Conservation (phyloP, 257 asterid species). For the Misopates orontium region DNA sequence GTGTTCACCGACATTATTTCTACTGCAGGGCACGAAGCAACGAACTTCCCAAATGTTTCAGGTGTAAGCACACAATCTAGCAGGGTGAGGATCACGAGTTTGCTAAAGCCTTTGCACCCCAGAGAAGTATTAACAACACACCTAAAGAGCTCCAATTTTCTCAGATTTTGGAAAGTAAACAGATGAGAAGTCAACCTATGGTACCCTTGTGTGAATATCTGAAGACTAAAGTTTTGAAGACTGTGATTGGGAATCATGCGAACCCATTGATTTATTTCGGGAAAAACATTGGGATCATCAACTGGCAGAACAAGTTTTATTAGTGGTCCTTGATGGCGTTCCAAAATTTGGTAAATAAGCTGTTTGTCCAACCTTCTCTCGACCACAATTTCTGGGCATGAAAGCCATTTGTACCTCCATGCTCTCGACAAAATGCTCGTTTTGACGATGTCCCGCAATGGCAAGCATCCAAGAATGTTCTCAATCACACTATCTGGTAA, state of each 20-base stretch:
- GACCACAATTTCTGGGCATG: conserved; percentile 52
- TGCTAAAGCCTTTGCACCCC: conserved; percentile 47
- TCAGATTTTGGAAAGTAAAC: conserved; percentile 41
- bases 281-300: conserved; percentile 37
- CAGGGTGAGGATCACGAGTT: conserved; percentile 50
- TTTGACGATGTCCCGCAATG: conserved; percentile 59
- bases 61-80: conserved; percentile 34
- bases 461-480: conserved; percentile 57
- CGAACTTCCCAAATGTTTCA: conserved; percentile 32
- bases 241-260: conserved; percentile 39
- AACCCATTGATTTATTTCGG: conserved; percentile 52
- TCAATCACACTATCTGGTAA: conserved; percentile 50
- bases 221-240: conserved; percentile 51
- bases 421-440: conserved; percentile 58
- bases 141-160: conserved; percentile 44
- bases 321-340: conserved; percentile 46
- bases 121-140: conserved; percentile 42
- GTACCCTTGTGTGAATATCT: conserved; percentile 43
- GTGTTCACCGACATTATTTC: conserved; percentile 48
- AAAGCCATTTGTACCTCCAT: conserved; percentile 58
- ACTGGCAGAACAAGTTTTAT: conserved; percentile 46
- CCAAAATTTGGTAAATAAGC: conserved; percentile 29
- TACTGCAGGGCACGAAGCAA: conserved; percentile 47
- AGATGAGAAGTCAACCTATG: conserved; percentile 46
- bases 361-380: conserved; percentile 15